Percentiles rank a stretch among this genome's conserved stretches.
Evolutionary conservation across 768 basidiomycete species (phyloP).

Genomic region (Mycena filopes): DNA sequence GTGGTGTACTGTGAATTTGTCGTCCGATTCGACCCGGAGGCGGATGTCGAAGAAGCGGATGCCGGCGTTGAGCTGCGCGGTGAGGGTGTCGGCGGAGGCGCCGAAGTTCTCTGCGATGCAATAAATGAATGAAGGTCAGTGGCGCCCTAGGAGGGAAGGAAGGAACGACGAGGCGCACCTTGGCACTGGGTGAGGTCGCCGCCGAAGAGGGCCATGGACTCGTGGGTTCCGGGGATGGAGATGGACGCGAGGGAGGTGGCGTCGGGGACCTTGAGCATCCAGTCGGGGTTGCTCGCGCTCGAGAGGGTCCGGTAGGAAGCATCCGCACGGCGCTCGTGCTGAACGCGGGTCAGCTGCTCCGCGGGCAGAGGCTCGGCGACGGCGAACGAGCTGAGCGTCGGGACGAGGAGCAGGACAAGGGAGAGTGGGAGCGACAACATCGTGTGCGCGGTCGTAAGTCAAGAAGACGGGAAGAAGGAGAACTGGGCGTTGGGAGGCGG

Average conservation of each 20-base stretch:
- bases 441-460: too few relatives aligned
- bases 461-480: too few relatives aligned
- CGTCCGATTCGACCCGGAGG: slow-evolving; percentile 22
- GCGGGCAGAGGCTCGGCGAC: slow-evolving; percentile 1
- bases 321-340: slow-evolving; percentile 15
- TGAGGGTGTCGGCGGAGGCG: slow-evolving; percentile 19
- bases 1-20: slow-evolving; percentile 30
- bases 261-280: slow-evolving; percentile 25
- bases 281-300: slow-evolving; percentile 30
- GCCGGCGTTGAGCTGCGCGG: slow-evolving; percentile 32
- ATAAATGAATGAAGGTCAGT: background rate
- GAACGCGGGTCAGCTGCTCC: too few relatives aligned
- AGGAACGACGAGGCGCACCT: background rate
- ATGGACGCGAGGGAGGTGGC: slow-evolving; percentile 20
- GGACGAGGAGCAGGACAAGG: slow-evolving; percentile 15
- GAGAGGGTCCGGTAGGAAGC: slow-evolving; percentile 28
- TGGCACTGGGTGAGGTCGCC: slow-evolving; percentile 31
- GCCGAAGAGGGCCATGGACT: slow-evolving; percentile 26
- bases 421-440: slow-evolving; percentile 16
- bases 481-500: too few relatives aligned
- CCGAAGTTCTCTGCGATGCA: slow-evolving; percentile 24
- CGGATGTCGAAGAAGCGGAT: slow-evolving; percentile 33
- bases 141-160: too few relatives aligned
- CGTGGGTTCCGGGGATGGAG: slow-evolving; percentile 31
- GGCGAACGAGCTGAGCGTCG: too few relatives aligned